Conservation (phyloP, 2,329 filamentous ascomycete species). For the Fusarium xyrophilum region DNA sequence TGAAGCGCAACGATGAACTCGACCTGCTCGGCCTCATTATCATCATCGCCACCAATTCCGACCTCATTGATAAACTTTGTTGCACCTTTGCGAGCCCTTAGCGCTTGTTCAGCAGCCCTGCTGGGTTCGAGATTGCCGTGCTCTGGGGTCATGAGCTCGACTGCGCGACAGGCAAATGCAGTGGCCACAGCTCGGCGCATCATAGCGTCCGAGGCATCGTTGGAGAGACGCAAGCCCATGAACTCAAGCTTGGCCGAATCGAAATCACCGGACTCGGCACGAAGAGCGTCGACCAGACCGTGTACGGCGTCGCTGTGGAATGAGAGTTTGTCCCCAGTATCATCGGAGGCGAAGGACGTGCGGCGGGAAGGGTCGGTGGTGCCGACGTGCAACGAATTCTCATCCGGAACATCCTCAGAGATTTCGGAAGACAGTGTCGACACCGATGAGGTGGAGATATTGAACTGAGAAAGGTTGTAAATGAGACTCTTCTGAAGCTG, state of each 20-base stretch:
- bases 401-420: slow-evolving; percentile 70
- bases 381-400: slow-evolving; percentile 59
- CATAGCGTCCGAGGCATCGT: slow-evolving; percentile 87
- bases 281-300: slow-evolving; percentile 85
- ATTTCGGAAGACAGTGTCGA: slow-evolving; percentile 70
- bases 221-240: slow-evolving; percentile 88
- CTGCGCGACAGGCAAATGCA: slow-evolving; percentile 82
- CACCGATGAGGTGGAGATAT: slow-evolving; percentile 61
- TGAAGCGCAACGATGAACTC: slow-evolving; percentile 86
- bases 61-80: slow-evolving; percentile 65
- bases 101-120: slow-evolving; percentile 69
- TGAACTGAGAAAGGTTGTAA: slow-evolving; percentile 60
- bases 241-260: slow-evolving; percentile 86
- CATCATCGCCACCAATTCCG: slow-evolving; percentile 64
- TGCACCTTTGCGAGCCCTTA: slow-evolving; percentile 62
- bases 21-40: slow-evolving; percentile 73
- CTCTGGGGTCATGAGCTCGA: slow-evolving; percentile 66
- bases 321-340: slow-evolving; percentile 62
- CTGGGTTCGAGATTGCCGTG: slow-evolving; percentile 62
- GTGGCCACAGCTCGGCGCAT: slow-evolving; percentile 86
- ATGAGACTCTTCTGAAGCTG: slow-evolving; percentile 62
- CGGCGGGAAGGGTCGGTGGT: slow-evolving; percentile 66
- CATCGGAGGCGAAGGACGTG: slow-evolving; percentile 75
- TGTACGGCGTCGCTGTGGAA: slow-evolving; percentile 90
- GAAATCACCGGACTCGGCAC: slow-evolving; percentile 77